Evolutionary conservation across 1,284 basidiomycete species (phyloP).

Genomic region (Pascua sp.): DNA sequence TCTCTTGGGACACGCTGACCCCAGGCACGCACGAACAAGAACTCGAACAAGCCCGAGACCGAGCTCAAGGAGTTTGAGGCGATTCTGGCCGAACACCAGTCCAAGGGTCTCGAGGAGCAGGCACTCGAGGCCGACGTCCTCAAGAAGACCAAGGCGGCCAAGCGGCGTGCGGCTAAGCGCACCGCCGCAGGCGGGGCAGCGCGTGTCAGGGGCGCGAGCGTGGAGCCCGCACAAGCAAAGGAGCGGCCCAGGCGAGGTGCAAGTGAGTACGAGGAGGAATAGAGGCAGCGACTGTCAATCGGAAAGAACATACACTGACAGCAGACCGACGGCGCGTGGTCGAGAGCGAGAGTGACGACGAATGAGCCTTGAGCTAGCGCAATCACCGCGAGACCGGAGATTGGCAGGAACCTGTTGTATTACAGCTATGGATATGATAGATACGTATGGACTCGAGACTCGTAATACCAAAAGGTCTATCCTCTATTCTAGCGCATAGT

Average conservation of each 20-base stretch:
- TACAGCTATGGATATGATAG: neutral
- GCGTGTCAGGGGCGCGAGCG: neutral
- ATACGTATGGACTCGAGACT: conserved; percentile 2
- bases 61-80: conserved; percentile 86
- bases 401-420: too few relatives aligned
- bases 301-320: too few relatives aligned
- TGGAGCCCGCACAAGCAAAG: too few relatives aligned
- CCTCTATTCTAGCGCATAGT: neutral
- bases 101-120: conserved; percentile 85
- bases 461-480: neutral
- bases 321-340: conserved; percentile 7
- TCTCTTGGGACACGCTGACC: conserved; percentile 43
- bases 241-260: too few relatives aligned
- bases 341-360: conserved; percentile 21
- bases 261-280: too few relatives aligned
- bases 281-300: too few relatives aligned
- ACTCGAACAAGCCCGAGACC: conserved; percentile 79
- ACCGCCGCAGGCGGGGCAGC: conserved; percentile 6
- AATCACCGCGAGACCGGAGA: too few relatives aligned
- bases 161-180: conserved; percentile 56
- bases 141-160: conserved; percentile 73
- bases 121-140: conserved; percentile 78
- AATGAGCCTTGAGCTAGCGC: conserved; percentile 3
- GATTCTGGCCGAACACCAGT: conserved; percentile 77
- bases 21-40: conserved; percentile 71